Percentiles rank a stretch among this genome's conserved stretches.
phyloP scores from a whole-genome alignment of 176 grass and related monocot species.

The Ampelocalamus luodianensis region DNA sequence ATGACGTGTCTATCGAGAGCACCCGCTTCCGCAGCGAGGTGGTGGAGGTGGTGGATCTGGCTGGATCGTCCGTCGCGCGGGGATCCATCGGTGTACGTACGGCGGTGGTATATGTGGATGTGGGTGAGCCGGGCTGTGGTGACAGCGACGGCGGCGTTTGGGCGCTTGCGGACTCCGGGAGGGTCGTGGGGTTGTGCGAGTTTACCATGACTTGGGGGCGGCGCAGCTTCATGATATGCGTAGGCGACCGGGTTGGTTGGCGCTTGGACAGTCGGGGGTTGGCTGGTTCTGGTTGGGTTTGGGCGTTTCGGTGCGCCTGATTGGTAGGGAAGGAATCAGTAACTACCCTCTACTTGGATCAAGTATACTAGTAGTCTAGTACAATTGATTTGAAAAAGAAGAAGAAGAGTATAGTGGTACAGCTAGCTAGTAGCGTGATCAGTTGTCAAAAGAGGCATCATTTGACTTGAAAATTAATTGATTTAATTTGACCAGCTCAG shows the following conservation, averaged over 20 bases:
- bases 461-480: background rate
- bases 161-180: constrained; percentile 25
- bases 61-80: constrained; percentile 23
- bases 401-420: no score
- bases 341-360: no score
- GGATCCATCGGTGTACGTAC: constrained; percentile 40
- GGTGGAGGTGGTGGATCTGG: background rate
- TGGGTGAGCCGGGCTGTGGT: background rate
- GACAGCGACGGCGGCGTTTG: constrained; percentile 40
- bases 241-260: background rate
- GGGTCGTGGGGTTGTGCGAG: background rate
- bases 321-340: background rate
- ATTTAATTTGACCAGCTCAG: no score
- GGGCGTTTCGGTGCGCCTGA: background rate
- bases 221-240: background rate
- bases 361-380: no score
- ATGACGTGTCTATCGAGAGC: constrained; percentile 34
- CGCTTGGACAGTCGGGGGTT: background rate
- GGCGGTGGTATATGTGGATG: background rate
- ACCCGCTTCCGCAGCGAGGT: constrained; percentile 39
- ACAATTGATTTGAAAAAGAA: no score
- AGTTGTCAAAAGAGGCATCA: background rate
- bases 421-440: no score
- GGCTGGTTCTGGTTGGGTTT: background rate
- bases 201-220: background rate